Evolutionary conservation across 306 rosid genomes (phyloP).

Genomic region (Dryas octopetala): DNA sequence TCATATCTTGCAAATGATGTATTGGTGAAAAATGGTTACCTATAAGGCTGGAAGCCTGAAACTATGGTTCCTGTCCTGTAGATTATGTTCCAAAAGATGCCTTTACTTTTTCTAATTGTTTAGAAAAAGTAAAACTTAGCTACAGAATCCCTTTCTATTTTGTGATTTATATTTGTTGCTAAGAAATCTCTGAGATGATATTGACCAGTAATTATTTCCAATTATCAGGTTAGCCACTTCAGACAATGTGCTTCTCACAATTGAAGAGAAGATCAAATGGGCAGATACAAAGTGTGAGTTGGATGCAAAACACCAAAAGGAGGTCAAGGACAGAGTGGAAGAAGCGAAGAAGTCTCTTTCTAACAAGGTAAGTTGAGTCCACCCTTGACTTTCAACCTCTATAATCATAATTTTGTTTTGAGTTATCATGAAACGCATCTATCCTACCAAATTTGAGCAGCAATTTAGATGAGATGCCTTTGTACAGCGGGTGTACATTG

Average conservation of each 20-base stretch:
- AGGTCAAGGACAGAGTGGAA: conserved; percentile 22
- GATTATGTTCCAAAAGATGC: neutral
- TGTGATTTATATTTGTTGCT: neutral
- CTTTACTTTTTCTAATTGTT: neutral
- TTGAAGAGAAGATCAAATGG: conserved; percentile 27
- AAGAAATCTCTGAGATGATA: neutral
- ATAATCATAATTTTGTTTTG: neutral
- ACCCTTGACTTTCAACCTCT: neutral
- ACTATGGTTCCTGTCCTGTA: no score
- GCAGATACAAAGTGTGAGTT: conserved; percentile 21
- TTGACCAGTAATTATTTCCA: neutral
- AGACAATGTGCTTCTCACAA: conserved; percentile 20
- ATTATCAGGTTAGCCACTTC: conserved; percentile 13
- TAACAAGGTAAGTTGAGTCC: conserved; percentile 10
- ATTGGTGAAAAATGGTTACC: no score
- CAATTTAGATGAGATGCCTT: neutral
- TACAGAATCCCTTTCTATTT: neutral
- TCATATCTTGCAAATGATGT: no score
- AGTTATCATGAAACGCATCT: neutral
- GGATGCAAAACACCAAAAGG: conserved; percentile 23
- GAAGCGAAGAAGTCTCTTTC: conserved; percentile 18
- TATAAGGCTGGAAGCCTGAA: no score
- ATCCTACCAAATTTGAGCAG: neutral
- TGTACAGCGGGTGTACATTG: neutral
- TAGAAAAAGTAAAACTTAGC: neutral